Base-by-base conservation (phyloP, 1,139 yeast genomes). In the Suhomyces kunorum region DNA sequence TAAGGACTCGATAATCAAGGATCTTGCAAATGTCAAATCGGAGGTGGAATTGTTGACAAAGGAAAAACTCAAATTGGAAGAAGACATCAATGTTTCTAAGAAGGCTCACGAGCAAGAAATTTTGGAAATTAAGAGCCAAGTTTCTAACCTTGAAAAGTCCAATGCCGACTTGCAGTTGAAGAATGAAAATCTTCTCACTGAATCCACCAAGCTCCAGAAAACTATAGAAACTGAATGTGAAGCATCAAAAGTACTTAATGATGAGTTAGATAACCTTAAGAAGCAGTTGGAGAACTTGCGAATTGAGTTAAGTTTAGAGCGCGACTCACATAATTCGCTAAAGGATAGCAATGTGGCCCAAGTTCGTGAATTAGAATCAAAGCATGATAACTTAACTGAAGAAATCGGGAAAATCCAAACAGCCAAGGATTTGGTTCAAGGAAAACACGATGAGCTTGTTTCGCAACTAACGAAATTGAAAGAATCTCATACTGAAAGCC, bases 1-100 rank as follows among this genome's bases (percentile, higher is more conserved):
- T 5, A 46, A 57, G 37, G 38, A 61, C 35, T 51, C 53, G 15
- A 44, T 48, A 24, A 27, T 29, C 16, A 14, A 17, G 16, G 18
- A 26, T n/a, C 24, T 33, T 7, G 34, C 32, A 37, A 27, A 14
- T 9, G 11, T 34, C 3, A 36, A 40, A 17, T 24, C 34, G 6
- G 43, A 46, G 25, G 23, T 49, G 12, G 27, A 37, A 2, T 23
- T 34, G 7, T 32, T 50, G 26, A 42, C 43, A 13, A 43, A 42
- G 6, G 53, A 42, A 11, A 47, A 50, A 13, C 8, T 14, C 8
- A 6, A 13, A 19, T 23, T 32, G 16, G 29, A 37, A 20, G 9
- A 12, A 7, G 36, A 38, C 6, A 15, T 32, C 8, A 6, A 9
- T 7, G 22, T 11, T n/a, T 19, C 4, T 13, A 20, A 23, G 15